phyloP scores from a whole-genome alignment of 169 alveolate genomes.

The Plasmodium reichenowi region DNA sequence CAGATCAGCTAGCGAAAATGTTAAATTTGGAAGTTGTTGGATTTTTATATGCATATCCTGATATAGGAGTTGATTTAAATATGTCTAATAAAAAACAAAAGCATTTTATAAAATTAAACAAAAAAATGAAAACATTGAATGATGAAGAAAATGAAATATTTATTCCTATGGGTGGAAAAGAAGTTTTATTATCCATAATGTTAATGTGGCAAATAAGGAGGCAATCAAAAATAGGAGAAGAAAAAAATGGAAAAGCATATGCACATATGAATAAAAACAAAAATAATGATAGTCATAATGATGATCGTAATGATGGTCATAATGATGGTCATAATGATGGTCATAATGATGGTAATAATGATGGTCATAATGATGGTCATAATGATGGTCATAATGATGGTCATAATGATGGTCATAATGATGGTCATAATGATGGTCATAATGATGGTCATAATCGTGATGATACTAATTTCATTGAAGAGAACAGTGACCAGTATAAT shows the following conservation, averaged over 20 bases:
- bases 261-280: background rate
- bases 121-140: conserved; percentile 48
- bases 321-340: background rate
- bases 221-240: background rate
- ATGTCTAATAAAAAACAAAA: conserved; percentile 48
- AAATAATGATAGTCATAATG: background rate
- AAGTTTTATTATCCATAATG: conserved; percentile 52
- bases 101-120: conserved; percentile 37
- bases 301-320: background rate
- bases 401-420: background rate
- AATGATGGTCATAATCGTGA: background rate
- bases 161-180: conserved; percentile 77
- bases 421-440: background rate
- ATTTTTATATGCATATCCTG: conserved; percentile 69
- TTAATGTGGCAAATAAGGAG: conserved; percentile 25
- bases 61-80: conserved; percentile 50
- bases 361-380: background rate
- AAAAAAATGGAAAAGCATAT: background rate
- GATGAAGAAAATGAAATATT: conserved; percentile 70
- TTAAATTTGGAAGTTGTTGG: conserved; percentile 66
- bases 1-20: conserved; percentile 49
- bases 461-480: background rate
- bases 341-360: background rate
- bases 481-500: background rate
- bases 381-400: background rate